A percentile compares a stretch with the other conserved stretches of the same genome.
These are phyloP conservation scores for Tricholoma terreum DNA, from an alignment of 768 basidiomycete species.

Conservation along the genomic window DNA sequence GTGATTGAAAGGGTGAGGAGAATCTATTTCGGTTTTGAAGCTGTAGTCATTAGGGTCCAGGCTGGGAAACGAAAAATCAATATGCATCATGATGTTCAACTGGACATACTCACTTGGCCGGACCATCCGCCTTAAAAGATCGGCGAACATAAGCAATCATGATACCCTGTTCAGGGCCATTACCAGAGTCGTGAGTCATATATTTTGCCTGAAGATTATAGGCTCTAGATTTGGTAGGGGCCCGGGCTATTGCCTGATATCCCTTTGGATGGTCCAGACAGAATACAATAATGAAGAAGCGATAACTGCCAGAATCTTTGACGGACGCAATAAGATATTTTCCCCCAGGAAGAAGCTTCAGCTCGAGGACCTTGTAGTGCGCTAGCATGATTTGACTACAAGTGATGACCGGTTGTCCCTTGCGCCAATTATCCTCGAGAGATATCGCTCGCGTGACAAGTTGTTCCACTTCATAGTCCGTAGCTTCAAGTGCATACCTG, in stretches of 20 bases:
- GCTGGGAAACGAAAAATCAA: conserved; percentile 23
- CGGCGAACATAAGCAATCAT: conserved; percentile 53
- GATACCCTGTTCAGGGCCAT: conserved; percentile 39
- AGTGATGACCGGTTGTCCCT: conserved; percentile 33
- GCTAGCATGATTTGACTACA: conserved; percentile 22
- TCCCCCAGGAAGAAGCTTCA: conserved; percentile 63
- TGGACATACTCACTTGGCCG: conserved; percentile 7
- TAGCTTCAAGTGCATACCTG: conserved; percentile 36
- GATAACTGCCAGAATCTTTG: conserved; percentile 38
- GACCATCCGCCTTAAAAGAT: conserved; percentile 25
- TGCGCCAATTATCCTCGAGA: conserved; percentile 58
- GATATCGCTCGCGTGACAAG: conserved; percentile 59
- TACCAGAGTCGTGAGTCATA: conserved; percentile 38
- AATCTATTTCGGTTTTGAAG: conserved; percentile 37
- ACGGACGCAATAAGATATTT: conserved; percentile 65
- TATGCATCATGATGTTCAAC: background rate
- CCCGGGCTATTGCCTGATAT: conserved; percentile 45
- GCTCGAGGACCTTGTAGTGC: conserved; percentile 43
- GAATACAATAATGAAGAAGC: conserved; percentile 52
- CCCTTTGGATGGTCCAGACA: conserved; percentile 53
- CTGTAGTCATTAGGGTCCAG: conserved; percentile 38
- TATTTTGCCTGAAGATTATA: conserved; percentile 62
- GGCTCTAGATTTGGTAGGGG: conserved; percentile 47
- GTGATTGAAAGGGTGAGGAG: conserved; percentile 40
- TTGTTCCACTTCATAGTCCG: conserved; percentile 50